phyloP scores from a whole-genome alignment of 2,329 filamentous ascomycete genomes.

The Fusarium torulosum region DNA sequence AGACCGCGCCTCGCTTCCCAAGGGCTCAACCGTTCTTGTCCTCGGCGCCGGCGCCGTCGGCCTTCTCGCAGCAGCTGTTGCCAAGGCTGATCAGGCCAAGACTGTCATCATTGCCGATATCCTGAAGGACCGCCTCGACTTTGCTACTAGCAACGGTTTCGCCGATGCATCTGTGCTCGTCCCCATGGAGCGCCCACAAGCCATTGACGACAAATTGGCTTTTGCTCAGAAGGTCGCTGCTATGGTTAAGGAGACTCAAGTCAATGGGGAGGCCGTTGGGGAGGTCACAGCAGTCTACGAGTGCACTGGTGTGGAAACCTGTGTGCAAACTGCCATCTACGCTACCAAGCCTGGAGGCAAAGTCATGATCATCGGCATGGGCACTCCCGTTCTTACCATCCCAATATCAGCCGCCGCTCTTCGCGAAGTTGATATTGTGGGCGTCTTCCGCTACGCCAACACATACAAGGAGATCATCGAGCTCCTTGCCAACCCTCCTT shows the following conservation, averaged over 20 bases:
- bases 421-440: conserved; percentile 77
- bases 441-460: conserved; percentile 80
- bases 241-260: conserved; percentile 54
- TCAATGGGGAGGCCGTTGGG: conserved; percentile 62
- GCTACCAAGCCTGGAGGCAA: conserved; percentile 75
- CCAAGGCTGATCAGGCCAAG: conserved; percentile 59
- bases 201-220: conserved; percentile 65
- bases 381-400: conserved; percentile 76
- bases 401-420: conserved; percentile 76
- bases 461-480: conserved; percentile 72
- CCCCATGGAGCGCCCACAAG: conserved; percentile 61
- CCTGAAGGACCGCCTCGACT: conserved; percentile 67
- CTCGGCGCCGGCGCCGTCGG: conserved; percentile 73
- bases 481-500: conserved; percentile 62
- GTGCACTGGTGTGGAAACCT: conserved; percentile 83
- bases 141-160: conserved; percentile 68
- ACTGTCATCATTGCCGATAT: conserved; percentile 68
- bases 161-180: conserved; percentile 66
- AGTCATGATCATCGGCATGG: conserved; percentile 79
- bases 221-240: conserved; percentile 64
- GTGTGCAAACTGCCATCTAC: conserved; percentile 80
- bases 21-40: conserved; percentile 62
- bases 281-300: conserved; percentile 79
- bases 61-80: conserved; percentile 70
- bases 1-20: conserved; percentile 59